phyloP scores from a whole-genome alignment of 2,329 filamentous ascomycete genomes.

The Hortaea sp. region DNA sequence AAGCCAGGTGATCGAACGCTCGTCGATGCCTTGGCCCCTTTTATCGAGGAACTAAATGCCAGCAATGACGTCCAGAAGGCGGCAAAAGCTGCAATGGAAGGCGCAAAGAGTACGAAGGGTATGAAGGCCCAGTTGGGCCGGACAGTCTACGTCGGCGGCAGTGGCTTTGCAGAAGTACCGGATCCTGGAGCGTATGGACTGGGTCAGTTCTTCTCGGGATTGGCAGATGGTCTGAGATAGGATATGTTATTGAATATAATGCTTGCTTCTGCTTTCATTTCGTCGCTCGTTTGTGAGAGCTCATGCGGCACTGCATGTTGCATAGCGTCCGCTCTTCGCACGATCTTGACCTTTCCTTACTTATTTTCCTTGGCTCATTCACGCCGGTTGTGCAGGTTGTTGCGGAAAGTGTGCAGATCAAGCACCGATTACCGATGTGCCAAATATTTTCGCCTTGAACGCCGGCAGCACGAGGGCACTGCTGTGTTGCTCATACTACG shows the following conservation, averaged over 20 bases:
- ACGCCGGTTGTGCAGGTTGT: too few relatives aligned
- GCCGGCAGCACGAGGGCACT: too few relatives aligned
- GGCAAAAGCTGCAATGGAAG: constrained; percentile 62
- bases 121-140: constrained; percentile 86
- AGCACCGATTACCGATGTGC: too few relatives aligned
- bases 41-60: constrained; percentile 60
- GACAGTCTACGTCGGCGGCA: constrained; percentile 71
- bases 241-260: neutral
- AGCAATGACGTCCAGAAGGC: constrained; percentile 61
- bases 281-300: too few relatives aligned
- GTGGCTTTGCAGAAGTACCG: constrained; percentile 61
- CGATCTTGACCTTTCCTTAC: too few relatives aligned
- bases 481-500: too few relatives aligned
- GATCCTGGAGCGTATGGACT: constrained; percentile 73
- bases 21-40: constrained; percentile 81
- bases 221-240: constrained; percentile 48
- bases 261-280: neutral
- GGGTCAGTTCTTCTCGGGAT: constrained; percentile 68
- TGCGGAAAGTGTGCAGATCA: too few relatives aligned
- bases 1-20: constrained; percentile 81
- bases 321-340: too few relatives aligned
- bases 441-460: too few relatives aligned
- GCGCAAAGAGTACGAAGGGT: constrained; percentile 74
- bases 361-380: too few relatives aligned
- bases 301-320: too few relatives aligned